Evolutionary conservation across 1,139 yeast genomes (phyloP), one percentile per base, ranked within the genome.

Genomic region (Candida glucosophila): DNA sequence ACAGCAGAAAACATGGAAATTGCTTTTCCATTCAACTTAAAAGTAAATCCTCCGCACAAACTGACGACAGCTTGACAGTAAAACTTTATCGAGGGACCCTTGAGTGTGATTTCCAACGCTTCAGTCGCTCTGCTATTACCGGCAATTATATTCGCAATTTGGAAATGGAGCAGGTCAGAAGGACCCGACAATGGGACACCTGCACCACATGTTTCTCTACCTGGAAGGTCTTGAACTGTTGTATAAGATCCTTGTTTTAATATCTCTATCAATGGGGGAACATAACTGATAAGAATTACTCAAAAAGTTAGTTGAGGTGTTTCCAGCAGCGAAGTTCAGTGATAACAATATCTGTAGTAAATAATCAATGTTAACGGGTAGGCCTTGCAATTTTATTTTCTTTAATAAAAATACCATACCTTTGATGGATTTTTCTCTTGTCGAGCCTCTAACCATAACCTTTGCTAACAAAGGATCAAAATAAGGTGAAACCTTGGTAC

Each of bases 391-490:
- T 18, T 41, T 36, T 3, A 47, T 34, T 10, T 40, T 32, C 18
- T 36, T 22, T 13, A 55, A 39, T 2, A 41, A 49, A 6, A 42
- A 31, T 17, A 54, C 32, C 43, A 55, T 45, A 11, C 48, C 51
- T 10, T 30, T 21, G 8, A 32, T 39, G 7, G 52, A 41, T 3
- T 36, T 26, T 3, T 38, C 37, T 33, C 62, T 47, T 17, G 28
- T 30, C 4, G 45, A 43, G 5, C 53, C 56, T 56, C 58, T 52
- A 15, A 50, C 55, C 53, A 55, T 53, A 11, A 54, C 43, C 29
- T 55, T 56, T 8, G 59, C 62, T 12, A 55, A 33, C 15, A 55
- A 41, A 2, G 62, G 61, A 32, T 55, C 62, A 40, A 53, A 55
- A 29, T 55, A 54, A 4, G 62, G 59, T 3, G 61, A 52, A 8